Evolutionary conservation across 805 yeast species (phyloP), one percentile per base, ranked within the genome.

Genomic region (Ogataea degrootiae): DNA sequence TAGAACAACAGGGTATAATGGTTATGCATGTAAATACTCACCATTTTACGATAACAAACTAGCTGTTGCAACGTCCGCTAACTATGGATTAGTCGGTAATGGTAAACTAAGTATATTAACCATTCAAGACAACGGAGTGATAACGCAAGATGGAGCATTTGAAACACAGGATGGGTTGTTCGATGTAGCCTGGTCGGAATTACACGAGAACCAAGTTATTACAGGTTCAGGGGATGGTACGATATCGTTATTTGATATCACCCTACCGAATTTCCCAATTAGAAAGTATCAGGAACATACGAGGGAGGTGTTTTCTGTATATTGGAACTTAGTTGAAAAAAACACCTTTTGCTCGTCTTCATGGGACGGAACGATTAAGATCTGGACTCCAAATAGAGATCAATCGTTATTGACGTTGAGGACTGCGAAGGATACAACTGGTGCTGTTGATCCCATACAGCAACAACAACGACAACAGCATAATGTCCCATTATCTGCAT

Each of bases 161-260:
- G 89, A 89, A 51, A 92, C 98, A 0, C 97, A 92, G 65, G 99
- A 92, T 67, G 96, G 97, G 6, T 70, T 91, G 16, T 90, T 87
- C 59, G 95, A 87, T 58, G 69, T 86, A 1, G 79, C 92, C 0
- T 92, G 98, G 98, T 85, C 91, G 47, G 99, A 92, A 63, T 45
- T 74, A 6, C 92, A 92, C 65, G 97, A 90, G 51, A 90, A 88
- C 65, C 98, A 91, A 57, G 76, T 87, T 1, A 76, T 80, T 4
- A 81, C 80, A 0, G 92, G 96, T 17, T 82, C 86, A 51, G 99
- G 99, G 1, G 99, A 92, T 67, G 98, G 98, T 0, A 72, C 88
- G 0, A 70, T 92, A 34, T 85, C 90, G 53, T 65, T 92, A 44
- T 92, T 90, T 61, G 99, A 92, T 66, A 73, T 76, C 37, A 76